Evolutionary conservation across 1,284 basidiomycete genomes (phyloP), one percentile per base, ranked within the genome.

Genomic region (Irpex rosettiformis): DNA sequence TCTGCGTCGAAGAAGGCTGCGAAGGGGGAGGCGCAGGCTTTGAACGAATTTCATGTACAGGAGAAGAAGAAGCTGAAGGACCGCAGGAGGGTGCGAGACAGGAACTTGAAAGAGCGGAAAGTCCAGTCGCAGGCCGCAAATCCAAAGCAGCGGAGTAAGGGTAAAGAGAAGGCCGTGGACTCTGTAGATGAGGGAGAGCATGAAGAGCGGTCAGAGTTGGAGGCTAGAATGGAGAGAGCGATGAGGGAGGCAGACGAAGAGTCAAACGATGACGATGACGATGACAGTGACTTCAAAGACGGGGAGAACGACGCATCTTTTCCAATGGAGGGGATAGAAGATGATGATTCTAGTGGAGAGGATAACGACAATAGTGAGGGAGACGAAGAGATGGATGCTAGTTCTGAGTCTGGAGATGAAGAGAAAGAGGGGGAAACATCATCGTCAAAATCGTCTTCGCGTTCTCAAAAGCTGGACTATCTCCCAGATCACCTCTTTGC

Each of bases 321-420:
- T n/a, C n/a, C n/a, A 24, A 59, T 62, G 13, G 64, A 64, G 51
- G 60, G 60, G 13, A 58, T 56, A 24, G 57, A 42, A 24, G 61
- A 52, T 22, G 47, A 22, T 22, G 45, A 29, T 4, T 22, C 29
- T 52, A 57, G 64, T 24, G 59, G 78, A 63, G 48, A 83, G 76
- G 70, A 85, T 82, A 51, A 83, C 76, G 84, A 80, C 81, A 58
- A 84, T 71, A 64, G 80, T 75, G 48, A 85, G 7, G 55, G 53
- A 8, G 62, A 60, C 10, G 58, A 60, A 22, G 42, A 33, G 48
- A 51, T 25, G 22, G 54, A 51, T 10, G 11, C 47, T 2, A 30
- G 16, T 18, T 52, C 48, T 22, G 21, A 21, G 10, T 59, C 59
- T 2, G 60, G 47, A 11, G 56, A 61, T 16, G 55, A 53, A 4